These are phyloP conservation scores for Exophiala phaeomuriformis DNA, from an alignment of 2,329 filamentous ascomycete species.

Conservation along the genomic window DNA sequence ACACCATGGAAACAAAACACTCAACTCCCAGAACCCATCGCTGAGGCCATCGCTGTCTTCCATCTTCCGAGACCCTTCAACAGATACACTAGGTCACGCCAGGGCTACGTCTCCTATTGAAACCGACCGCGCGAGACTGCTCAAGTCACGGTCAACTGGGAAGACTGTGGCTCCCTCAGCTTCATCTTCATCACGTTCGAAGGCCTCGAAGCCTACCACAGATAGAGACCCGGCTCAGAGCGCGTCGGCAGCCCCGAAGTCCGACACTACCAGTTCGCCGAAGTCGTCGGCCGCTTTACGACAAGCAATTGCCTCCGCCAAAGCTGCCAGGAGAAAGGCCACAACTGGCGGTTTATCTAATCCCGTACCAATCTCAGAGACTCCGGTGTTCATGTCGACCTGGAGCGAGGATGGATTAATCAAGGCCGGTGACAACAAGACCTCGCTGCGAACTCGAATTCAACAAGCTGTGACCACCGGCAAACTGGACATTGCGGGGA, in stretches of 20 bases:
- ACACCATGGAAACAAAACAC: slow-evolving; percentile 5
- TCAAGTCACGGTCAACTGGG: slow-evolving; percentile 15
- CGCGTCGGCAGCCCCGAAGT: background rate
- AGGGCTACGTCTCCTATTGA: slow-evolving; percentile 5
- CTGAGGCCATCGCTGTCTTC: slow-evolving; percentile 15
- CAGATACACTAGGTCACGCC: background rate
- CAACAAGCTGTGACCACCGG: slow-evolving; percentile 68
- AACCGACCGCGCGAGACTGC: slow-evolving; percentile 2
- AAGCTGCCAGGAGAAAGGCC: slow-evolving; percentile 42
- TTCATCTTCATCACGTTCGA: slow-evolving; percentile 5
- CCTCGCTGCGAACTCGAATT: slow-evolving; percentile 65
- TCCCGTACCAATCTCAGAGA: background rate
- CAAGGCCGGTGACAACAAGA: slow-evolving; percentile 53
- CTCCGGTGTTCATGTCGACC: background rate
- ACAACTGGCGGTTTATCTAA: background rate
- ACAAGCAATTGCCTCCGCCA: slow-evolving; percentile 88
- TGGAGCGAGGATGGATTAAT: slow-evolving; percentile 46
- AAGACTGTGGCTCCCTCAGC: slow-evolving; percentile 18
- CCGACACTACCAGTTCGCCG: slow-evolving; percentile 33
- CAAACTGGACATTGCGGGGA: slow-evolving; percentile 76
- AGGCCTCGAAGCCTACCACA: slow-evolving; percentile 2
- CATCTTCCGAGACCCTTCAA: slow-evolving; percentile 13
- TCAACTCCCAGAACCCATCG: slow-evolving; percentile 3
- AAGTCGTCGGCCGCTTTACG: slow-evolving; percentile 76
- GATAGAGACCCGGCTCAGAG: background rate